A percentile compares a stretch with the other conserved stretches of the same genome.
phyloP scores from a whole-genome alignment of 768 basidiomycete species.

The Amanita muscaria region DNA sequence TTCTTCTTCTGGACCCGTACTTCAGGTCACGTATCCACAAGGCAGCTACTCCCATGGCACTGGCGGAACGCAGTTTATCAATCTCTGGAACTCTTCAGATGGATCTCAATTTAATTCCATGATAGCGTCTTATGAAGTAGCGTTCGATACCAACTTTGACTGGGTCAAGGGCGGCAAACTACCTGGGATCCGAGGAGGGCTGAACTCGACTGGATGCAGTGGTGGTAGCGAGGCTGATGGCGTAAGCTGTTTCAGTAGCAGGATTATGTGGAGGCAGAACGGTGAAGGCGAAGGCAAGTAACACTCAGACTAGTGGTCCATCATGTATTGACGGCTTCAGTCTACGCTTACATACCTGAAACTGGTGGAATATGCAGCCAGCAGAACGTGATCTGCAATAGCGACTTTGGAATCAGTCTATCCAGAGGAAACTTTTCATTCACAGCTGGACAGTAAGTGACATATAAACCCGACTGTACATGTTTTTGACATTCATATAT shows the following conservation, averaged over 20 bases:
- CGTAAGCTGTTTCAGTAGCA: conserved; percentile 59
- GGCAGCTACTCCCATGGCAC: conserved; percentile 50
- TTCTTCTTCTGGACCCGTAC: conserved; percentile 31
- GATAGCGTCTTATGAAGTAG: conserved; percentile 68
- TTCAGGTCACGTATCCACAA: conserved; percentile 56
- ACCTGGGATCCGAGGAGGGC: conserved; percentile 66
- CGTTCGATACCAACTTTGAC: conserved; percentile 55
- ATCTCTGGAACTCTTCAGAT: conserved; percentile 57
- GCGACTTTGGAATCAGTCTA: conserved; percentile 72
- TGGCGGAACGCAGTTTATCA: conserved; percentile 61
- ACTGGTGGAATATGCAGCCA: conserved; percentile 51
- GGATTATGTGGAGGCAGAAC: conserved; percentile 67
- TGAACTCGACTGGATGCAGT: conserved; percentile 53
- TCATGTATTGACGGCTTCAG: conserved; percentile 25
- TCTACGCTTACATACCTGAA: conserved; percentile 73
- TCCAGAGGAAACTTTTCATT: conserved; percentile 60
- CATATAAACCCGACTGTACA: too few species aligned
- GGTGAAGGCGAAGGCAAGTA: conserved; percentile 62
- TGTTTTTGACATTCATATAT: conserved; percentile 3
- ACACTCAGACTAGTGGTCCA: neutral
- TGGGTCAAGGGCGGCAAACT: conserved; percentile 75
- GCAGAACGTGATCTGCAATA: conserved; percentile 52
- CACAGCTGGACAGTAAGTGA: conserved; percentile 50
- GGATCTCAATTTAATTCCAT: conserved; percentile 53
- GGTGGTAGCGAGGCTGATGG: conserved; percentile 61